Evolutionary conservation across 331 rosid genomes (phyloP).

Genomic region (Quercus tomentella): DNA sequence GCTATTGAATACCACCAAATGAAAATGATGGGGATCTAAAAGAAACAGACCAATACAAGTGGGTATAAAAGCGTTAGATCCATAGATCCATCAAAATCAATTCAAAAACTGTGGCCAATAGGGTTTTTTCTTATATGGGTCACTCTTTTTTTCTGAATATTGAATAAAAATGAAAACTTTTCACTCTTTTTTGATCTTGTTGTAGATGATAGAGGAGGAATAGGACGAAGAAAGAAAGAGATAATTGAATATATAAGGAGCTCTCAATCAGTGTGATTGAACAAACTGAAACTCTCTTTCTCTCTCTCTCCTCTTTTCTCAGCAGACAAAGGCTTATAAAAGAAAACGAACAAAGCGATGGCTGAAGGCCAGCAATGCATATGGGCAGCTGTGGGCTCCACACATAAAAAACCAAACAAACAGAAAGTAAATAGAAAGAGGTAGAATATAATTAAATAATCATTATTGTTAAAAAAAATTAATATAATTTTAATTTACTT

Average conservation of each 20-base stretch:
- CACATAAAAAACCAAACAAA: slow-evolving; percentile 25
- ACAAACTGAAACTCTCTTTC: slow-evolving; percentile 18
- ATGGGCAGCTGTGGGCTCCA: slow-evolving; percentile 51
- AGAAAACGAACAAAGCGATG: slow-evolving; percentile 40
- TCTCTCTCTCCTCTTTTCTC: slow-evolving; percentile 8
- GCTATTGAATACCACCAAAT: slow-evolving; percentile 24
- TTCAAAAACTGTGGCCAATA: slow-evolving; percentile 28
- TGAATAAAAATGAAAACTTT: too few species aligned
- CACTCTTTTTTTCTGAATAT: not conserved
- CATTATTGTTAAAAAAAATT: not conserved
- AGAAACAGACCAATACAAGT: slow-evolving; percentile 46
- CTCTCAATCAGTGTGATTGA: slow-evolving; percentile 36
- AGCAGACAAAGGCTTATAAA: slow-evolving; percentile 22
- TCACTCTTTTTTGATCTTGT: not conserved
- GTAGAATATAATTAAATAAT: not conserved
- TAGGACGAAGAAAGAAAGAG: slow-evolving; percentile 14
- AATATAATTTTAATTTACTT: not conserved
- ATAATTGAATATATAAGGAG: not conserved
- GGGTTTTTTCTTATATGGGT: slow-evolving; percentile 40
- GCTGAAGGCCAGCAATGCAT: slow-evolving; percentile 49
- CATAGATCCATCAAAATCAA: slow-evolving; percentile 53
- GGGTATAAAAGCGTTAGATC: slow-evolving; percentile 57
- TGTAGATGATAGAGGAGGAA: slow-evolving; percentile 2
- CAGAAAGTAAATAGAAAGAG: slow-evolving; percentile 28
- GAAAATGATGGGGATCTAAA: slow-evolving; percentile 53